phyloP scores from a whole-genome alignment of 1,284 basidiomycete species.

The Heterobasidion annosum region DNA sequence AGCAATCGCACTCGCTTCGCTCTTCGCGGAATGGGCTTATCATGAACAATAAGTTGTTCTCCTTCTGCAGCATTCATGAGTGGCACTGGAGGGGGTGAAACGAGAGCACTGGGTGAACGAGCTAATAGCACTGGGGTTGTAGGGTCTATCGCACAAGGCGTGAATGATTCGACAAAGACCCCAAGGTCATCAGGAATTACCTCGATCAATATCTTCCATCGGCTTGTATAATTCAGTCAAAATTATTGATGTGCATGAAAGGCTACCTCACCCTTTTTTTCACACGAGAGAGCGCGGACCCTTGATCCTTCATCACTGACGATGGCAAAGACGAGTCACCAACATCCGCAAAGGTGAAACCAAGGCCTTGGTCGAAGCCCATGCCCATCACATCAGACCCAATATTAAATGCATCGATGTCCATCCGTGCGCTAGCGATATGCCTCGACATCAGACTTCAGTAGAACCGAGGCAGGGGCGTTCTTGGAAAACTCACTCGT shows the following conservation, averaged over 20 bases:
- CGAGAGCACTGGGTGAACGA: too few species aligned
- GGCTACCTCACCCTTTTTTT: slow-evolving; percentile 8
- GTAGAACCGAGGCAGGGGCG: background rate
- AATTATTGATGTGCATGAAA: background rate
- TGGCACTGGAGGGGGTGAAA: too few species aligned
- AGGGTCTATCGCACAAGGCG: too few species aligned
- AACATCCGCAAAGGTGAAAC: slow-evolving; percentile 13
- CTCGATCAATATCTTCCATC: background rate
- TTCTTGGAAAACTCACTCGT: background rate
- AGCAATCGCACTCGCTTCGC: slow-evolving; percentile 26
- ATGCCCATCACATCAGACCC: slow-evolving; percentile 4
- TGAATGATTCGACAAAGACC: too few species aligned
- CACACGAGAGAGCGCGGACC: background rate
- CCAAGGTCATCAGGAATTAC: background rate
- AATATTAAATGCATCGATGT: slow-evolving; percentile 6
- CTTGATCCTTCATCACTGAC: background rate
- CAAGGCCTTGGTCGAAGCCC: slow-evolving; percentile 8
- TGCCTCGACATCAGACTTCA: background rate
- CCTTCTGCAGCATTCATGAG: slow-evolving; percentile 4
- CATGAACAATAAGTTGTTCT: slow-evolving; percentile 21
- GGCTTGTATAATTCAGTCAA: background rate
- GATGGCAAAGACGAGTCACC: slow-evolving; percentile 5
- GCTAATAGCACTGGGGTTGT: too few species aligned
- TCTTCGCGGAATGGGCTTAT: slow-evolving; percentile 25
- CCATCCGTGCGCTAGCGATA: background rate